Evolutionary conservation across 768 basidiomycete genomes (phyloP).

Genomic region (Tephrocybe sp.): DNA sequence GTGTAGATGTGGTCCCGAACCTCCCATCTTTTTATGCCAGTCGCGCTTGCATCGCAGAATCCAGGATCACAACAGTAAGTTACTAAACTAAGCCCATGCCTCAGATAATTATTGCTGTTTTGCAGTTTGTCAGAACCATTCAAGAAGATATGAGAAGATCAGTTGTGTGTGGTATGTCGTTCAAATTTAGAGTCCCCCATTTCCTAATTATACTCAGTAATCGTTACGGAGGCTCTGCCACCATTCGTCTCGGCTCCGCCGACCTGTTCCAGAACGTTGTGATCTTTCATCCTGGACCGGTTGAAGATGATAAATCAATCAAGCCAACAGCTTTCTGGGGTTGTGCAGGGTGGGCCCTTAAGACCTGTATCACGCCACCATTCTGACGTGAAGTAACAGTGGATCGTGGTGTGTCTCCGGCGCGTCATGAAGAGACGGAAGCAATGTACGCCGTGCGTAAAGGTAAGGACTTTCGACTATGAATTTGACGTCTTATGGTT

Average conservation of each 20-base stretch:
- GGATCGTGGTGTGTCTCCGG: conserved; percentile 2
- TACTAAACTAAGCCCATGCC: neutral
- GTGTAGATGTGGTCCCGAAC: conserved; percentile 18
- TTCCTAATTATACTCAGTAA: conserved; percentile 11
- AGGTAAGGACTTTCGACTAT: conserved; percentile 19
- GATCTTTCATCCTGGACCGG: conserved; percentile 18
- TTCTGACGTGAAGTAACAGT: neutral
- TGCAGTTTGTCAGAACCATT: conserved; percentile 32
- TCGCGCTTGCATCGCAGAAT: conserved; percentile 28
- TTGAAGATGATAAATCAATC: conserved; percentile 15
- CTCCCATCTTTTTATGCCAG: conserved; percentile 29
- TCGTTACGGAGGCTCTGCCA: conserved; percentile 19
- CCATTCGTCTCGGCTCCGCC: conserved; percentile 13
- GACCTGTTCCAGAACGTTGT: conserved; percentile 16
- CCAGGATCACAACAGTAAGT: conserved; percentile 17
- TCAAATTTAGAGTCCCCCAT: neutral
- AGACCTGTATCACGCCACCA: conserved; percentile 6
- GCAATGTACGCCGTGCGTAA: conserved; percentile 18
- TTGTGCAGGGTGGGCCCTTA: conserved; percentile 15
- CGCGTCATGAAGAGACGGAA: conserved; percentile 8
- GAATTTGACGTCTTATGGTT: conserved; percentile 20
- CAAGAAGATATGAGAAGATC: conserved; percentile 36
- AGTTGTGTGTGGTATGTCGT: conserved; percentile 34
- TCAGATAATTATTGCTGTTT: neutral
- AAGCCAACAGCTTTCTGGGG: conserved; percentile 21